Conservation (phyloP, 768 basidiomycete species). For the Dioszegia aurantiaca region DNA sequence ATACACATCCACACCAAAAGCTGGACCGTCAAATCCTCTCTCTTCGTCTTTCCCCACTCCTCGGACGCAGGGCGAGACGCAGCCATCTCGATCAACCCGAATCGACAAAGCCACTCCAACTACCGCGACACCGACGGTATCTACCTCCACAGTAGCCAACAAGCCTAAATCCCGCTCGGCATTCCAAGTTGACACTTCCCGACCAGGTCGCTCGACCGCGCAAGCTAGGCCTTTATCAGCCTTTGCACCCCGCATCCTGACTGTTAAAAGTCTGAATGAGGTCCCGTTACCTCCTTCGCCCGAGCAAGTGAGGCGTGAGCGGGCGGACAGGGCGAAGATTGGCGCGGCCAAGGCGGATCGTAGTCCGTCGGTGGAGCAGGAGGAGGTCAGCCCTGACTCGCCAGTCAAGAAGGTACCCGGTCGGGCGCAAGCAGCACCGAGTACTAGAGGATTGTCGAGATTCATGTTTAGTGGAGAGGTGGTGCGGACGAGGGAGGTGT, state of each 20-base stretch:
- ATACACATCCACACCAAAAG: not conserved
- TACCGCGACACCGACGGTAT: not conserved
- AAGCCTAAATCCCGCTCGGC: no score
- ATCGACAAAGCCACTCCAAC: not conserved
- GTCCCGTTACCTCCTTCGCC: not conserved
- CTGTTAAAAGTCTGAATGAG: slow-evolving; percentile 2
- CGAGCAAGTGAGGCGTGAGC: not conserved
- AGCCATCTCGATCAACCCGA: not conserved
- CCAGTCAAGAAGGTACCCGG: not conserved
- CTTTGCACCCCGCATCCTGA: slow-evolving; percentile 6
- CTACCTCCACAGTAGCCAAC: not conserved
- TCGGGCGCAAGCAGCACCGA: no score
- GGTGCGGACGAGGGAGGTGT: slow-evolving; percentile 7
- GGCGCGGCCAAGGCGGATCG: not conserved
- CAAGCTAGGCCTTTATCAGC: slow-evolving; percentile 8
- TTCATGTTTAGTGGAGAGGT: slow-evolving; percentile 17
- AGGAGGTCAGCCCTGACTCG: not conserved
- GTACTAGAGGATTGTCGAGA: slow-evolving; percentile 3
- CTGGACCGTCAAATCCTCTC: no score
- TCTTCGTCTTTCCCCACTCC: not conserved
- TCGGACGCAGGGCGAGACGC: slow-evolving; percentile 1
- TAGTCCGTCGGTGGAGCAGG: not conserved
- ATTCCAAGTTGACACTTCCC: no score
- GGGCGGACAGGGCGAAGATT: not conserved
- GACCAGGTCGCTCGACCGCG: not conserved